Evolutionary conservation across 2,329 filamentous ascomycete genomes (phyloP).

Genomic region (Volutella citrinella): DNA sequence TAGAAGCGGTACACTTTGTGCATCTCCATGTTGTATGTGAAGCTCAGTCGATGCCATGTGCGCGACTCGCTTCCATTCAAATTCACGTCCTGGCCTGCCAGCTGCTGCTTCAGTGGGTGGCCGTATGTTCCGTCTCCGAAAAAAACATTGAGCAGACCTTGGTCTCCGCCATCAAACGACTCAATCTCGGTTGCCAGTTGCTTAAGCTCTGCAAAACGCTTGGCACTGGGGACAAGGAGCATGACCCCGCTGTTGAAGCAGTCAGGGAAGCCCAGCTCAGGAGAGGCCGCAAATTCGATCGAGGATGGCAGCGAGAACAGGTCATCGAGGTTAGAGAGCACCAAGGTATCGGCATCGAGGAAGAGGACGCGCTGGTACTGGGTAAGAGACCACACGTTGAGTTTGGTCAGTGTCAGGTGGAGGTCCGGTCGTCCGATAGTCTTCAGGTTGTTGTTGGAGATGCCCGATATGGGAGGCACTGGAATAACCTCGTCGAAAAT

Average conservation of each 20-base stretch:
- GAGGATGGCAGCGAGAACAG: background rate
- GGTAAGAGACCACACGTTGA: background rate
- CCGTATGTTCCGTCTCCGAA: conserved; percentile 1
- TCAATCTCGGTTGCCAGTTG: background rate
- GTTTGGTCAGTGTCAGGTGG: background rate
- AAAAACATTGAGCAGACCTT: conserved; percentile 2
- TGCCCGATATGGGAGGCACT: too few species aligned
- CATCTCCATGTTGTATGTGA: conserved; percentile 4
- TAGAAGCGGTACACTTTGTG: conserved; percentile 1
- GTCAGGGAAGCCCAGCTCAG: conserved; percentile 2
- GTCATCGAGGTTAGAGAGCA: background rate
- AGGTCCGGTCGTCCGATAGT: conserved; percentile 1
- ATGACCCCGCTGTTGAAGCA: conserved; percentile 5
- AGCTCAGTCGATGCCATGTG: conserved; percentile 1
- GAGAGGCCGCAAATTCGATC: conserved; percentile 1
- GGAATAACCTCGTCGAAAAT: too few species aligned
- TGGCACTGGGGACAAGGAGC: background rate
- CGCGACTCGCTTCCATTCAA: too few species aligned
- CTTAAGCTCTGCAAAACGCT: background rate
- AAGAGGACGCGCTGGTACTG: background rate
- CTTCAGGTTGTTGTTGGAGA: background rate
- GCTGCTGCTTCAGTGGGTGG: background rate
- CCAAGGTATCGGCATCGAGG: conserved; percentile 1
- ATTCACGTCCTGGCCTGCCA: too few species aligned
- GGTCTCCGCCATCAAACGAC: conserved; percentile 3